Conservation (phyloP, 257 asterid genomes). For the Catharanthus roseus region DNA sequence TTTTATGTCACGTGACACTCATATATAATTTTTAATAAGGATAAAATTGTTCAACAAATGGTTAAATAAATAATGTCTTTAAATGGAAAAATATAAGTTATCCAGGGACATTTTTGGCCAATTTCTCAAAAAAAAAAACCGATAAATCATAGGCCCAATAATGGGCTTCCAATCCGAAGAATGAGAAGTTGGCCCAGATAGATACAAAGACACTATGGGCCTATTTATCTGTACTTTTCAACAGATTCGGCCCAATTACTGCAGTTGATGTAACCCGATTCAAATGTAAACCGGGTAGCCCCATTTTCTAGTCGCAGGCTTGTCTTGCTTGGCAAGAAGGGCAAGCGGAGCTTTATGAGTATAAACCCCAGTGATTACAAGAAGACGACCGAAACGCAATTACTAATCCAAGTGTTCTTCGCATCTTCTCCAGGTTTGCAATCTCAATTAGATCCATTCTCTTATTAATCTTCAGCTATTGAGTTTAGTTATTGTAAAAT, state of each 20-base stretch:
- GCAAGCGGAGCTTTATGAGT: background rate
- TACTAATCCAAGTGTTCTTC: background rate
- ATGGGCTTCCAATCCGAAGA: too few species aligned
- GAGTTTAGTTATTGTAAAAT: background rate
- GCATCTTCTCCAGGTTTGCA: background rate
- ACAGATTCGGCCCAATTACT: background rate
- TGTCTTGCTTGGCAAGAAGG: conserved; percentile 16
- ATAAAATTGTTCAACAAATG: too few species aligned
- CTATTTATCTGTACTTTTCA: too few species aligned
- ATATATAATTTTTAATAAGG: too few species aligned
- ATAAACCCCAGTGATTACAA: background rate
- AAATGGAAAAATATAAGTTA: too few species aligned
- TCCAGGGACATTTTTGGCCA: too few species aligned
- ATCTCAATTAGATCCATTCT: background rate
- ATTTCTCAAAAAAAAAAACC: too few species aligned
- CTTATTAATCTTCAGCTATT: background rate
- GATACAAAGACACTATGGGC: too few species aligned
- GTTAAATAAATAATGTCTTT: too few species aligned
- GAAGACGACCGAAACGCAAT: background rate
- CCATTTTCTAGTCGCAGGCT: background rate
- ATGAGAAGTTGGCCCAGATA: too few species aligned
- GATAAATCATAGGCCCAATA: too few species aligned
- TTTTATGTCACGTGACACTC: too few species aligned
- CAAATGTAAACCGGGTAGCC: background rate
- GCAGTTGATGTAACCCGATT: background rate